Base-by-base conservation (phyloP, 2,329 filamentous ascomycete species). In the Trichoderma guizhouense region DNA sequence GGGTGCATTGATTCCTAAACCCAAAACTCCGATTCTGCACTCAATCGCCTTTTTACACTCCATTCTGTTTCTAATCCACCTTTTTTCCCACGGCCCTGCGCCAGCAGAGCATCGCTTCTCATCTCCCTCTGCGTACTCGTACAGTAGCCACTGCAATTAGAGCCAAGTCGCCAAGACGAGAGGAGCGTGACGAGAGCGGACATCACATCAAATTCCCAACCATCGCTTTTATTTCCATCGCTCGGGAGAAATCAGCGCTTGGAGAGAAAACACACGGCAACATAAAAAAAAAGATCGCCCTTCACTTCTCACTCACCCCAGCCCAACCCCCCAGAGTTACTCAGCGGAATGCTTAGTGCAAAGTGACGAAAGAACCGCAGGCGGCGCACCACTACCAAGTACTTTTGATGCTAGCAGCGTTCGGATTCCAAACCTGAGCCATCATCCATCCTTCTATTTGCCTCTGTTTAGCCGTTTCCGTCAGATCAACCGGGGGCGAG, bases 331-430 rank as follows among this genome's bases (percentile, higher is more conserved):
- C 69, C 55, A 32, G 32, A 53, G 39, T 69, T 62, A 55, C 67
- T 26, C 67, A 69, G 61, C 61, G 61, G 36, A 39, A 66, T 39
- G 30, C 26, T 67, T 67, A 67, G 69, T 71, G 69, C 58, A 70
- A 58, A 57, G 62, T 71, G 69, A 71, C 69, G 69, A 67, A 71
- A 71, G 69, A 68, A 51, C 58, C 55, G 43, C 69, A 36, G 61
- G 61, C 47, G 69, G 62, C 62, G 15, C 51, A 71, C 32, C n/a
- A 32, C 34, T 47, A 57, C 55, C 55, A 58, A 58, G 26, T 39
- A 43, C 32, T 26, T 26, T 71, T 26, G 58, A 67, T 69, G 53
- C 66, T 61, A 61, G 55, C 55, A 60, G 34, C 36, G 12, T 21
- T 64, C 24, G 30, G 15, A 36, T 58, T 30, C 18, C 26, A 64